Percentiles rank a stretch among this genome's conserved stretches.
These are phyloP conservation scores for Quercus glauca DNA, from an alignment of 306 rosid species.

Conservation along the genomic window DNA sequence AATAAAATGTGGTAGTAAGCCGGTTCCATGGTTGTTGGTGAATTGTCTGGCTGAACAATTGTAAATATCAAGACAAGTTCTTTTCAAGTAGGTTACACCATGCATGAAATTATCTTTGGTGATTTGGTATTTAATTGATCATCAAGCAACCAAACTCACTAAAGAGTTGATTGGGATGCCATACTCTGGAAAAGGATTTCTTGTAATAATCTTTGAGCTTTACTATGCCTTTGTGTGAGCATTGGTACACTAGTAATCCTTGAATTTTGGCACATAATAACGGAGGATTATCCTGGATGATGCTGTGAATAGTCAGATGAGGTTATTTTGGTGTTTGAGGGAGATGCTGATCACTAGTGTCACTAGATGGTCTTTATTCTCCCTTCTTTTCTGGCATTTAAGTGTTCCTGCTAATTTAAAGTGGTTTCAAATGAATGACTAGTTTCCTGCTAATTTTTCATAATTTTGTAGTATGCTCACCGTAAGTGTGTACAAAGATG, in stretches of 20 bases:
- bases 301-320: background rate
- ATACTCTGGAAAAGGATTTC: background rate
- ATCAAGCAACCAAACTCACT: background rate
- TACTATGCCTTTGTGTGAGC: background rate
- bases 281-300: background rate
- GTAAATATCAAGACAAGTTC: background rate
- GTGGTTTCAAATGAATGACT: slow-evolving; percentile 1
- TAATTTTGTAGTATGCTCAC: slow-evolving; percentile 72
- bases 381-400: background rate
- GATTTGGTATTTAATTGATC: background rate
- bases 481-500: slow-evolving; percentile 83
- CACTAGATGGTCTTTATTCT: background rate
- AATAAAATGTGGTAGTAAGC: background rate
- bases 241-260: background rate
- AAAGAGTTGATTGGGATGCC: background rate
- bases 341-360: background rate
- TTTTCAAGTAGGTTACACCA: background rate
- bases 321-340: background rate
- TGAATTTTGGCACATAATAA: background rate
- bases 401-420: background rate
- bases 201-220: background rate
- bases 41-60: background rate
- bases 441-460: background rate
- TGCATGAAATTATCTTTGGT: background rate
- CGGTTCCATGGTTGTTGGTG: background rate